These are phyloP conservation scores for Bimuria novae-zelandiae DNA, from an alignment of 2,329 filamentous ascomycete genomes.

Conservation along the genomic window DNA sequence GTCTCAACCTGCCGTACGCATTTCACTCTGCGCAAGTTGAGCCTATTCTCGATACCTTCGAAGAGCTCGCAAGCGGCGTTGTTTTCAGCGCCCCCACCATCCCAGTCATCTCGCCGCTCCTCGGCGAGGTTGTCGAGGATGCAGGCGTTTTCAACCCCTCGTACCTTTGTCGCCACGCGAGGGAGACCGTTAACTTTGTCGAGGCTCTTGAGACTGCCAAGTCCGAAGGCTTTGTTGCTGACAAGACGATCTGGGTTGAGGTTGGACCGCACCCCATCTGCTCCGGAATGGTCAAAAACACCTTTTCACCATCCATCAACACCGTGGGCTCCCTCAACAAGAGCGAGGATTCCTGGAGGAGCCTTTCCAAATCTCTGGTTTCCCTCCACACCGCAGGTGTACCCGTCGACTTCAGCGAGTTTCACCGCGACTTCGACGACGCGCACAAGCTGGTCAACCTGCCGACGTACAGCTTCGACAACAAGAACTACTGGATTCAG, in stretches of 20 bases:
- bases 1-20: conserved; percentile 67
- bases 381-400: conserved; percentile 66
- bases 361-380: conserved; percentile 61
- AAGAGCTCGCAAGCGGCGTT: conserved; percentile 58
- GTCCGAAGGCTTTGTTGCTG: conserved; percentile 64
- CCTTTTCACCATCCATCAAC: conserved; percentile 59
- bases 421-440: conserved; percentile 64
- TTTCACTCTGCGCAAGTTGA: conserved; percentile 71
- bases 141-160: conserved; percentile 60
- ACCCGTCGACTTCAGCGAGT: conserved; percentile 72
- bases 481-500: conserved; percentile 74
- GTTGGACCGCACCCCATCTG: conserved; percentile 74
- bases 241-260: conserved; percentile 72
- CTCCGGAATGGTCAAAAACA: conserved; percentile 70
- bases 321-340: conserved; percentile 66
- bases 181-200: conserved; percentile 71
- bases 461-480: conserved; percentile 70
- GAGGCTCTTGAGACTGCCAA: conserved; percentile 64
- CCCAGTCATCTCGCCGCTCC: conserved; percentile 70
- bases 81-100: conserved; percentile 64
- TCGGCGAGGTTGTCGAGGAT: conserved; percentile 63
- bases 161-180: conserved; percentile 68
- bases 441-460: conserved; percentile 64
- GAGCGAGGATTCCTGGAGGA: conserved; percentile 67
- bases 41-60: conserved; percentile 64